These are phyloP conservation scores for Pyrus betulifolia DNA, from an alignment of 306 rosid species.

Conservation along the genomic window DNA sequence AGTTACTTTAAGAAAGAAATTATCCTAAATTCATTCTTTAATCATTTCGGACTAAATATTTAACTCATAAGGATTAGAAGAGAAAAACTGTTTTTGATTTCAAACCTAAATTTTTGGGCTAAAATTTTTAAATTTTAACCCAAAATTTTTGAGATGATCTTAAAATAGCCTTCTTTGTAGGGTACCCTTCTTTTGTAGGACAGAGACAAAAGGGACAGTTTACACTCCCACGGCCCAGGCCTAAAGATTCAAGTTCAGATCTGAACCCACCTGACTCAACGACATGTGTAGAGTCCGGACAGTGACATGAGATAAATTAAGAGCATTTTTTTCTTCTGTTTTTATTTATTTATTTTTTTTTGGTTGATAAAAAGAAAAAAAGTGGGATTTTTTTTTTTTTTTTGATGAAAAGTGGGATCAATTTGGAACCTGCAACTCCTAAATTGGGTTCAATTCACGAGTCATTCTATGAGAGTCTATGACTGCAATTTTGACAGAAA, in stretches of 20 bases:
- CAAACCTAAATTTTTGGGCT: too few relatives aligned
- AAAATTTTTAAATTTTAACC: too few relatives aligned
- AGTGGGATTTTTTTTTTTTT: too few relatives aligned
- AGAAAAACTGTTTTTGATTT: too few relatives aligned
- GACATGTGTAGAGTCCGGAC: neutral
- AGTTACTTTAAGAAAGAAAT: too few relatives aligned
- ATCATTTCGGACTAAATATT: too few relatives aligned
- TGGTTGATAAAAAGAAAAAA: neutral
- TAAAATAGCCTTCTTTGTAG: neutral
- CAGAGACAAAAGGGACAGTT: constrained; percentile 18
- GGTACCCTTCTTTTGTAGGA: neutral
- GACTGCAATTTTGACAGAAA: neutral
- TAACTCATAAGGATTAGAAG: too few relatives aligned
- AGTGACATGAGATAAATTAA: neutral
- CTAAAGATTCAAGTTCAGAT: neutral
- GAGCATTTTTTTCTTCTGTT: too few relatives aligned
- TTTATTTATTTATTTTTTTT: too few relatives aligned
- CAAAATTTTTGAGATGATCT: too few relatives aligned
- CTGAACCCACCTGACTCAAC: neutral
- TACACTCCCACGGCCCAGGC: constrained; percentile 4
- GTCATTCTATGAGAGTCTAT: neutral
- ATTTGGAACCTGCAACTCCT: neutral
- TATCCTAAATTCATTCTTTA: too few relatives aligned
- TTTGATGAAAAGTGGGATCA: neutral
- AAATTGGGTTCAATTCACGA: neutral